These are phyloP conservation scores for Parascedosporium putredinis DNA, from an alignment of 2,329 filamentous ascomycete species.

Conservation along the genomic window DNA sequence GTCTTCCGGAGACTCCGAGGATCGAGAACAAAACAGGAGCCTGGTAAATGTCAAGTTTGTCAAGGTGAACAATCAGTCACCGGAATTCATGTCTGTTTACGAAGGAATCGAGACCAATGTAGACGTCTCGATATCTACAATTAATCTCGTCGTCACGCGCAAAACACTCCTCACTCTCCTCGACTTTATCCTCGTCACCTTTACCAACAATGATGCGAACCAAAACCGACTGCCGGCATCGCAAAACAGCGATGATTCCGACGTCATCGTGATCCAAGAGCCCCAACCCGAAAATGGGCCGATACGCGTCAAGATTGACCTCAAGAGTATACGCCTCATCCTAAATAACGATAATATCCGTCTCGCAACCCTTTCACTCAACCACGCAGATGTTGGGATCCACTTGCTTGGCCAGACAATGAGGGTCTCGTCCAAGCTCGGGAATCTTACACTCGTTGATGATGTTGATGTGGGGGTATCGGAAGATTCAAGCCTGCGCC, in stretches of 20 bases:
- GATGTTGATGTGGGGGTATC: conserved; percentile 88
- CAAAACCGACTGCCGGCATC: conserved; percentile 14
- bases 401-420: conserved; percentile 80
- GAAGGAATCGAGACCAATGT: conserved; percentile 92
- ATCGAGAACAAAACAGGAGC: conserved; percentile 66
- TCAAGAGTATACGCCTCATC: conserved; percentile 89
- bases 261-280: conserved; percentile 24
- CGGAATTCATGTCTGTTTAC: conserved; percentile 85
- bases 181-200: conserved; percentile 90
- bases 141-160: conserved; percentile 89
- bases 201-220: conserved; percentile 49
- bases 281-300: conserved; percentile 45
- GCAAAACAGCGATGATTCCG: conserved; percentile 21
- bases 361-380: conserved; percentile 83
- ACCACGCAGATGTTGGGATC: conserved; percentile 82
- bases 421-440: conserved; percentile 76
- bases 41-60: conserved; percentile 83
- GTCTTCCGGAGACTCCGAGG: conserved; percentile 66
- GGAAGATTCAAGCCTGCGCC: conserved; percentile 67
- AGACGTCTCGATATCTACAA: conserved; percentile 82
- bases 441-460: conserved; percentile 80
- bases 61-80: conserved; percentile 80
- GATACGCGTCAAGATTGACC: conserved; percentile 83
- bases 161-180: conserved; percentile 85
- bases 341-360: conserved; percentile 96